Conservation (phyloP, 2,329 filamentous ascomycete species). For the Scedosporium aurantiacum region DNA sequence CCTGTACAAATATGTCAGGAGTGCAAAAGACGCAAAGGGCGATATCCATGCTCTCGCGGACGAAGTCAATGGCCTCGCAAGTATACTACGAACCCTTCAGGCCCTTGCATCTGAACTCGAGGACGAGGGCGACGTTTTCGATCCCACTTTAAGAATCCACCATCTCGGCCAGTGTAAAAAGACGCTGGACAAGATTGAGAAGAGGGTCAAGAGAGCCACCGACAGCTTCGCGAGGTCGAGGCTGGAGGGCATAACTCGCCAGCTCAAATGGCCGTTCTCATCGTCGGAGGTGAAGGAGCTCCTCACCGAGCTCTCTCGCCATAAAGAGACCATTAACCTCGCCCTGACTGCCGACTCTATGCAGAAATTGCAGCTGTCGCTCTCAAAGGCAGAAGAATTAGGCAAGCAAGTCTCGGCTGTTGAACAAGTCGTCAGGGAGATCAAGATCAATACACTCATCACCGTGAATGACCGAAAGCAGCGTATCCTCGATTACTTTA, state of each 20-base stretch:
- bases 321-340: background rate
- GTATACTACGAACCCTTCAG: background rate
- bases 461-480: background rate
- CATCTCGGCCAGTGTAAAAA: too few species aligned
- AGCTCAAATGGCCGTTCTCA: background rate
- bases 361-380: background rate
- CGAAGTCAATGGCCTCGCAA: background rate
- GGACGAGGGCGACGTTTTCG: background rate
- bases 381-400: background rate
- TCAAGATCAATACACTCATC: background rate
- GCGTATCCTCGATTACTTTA: background rate
- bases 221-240: background rate
- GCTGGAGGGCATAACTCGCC: background rate
- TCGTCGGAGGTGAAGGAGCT: background rate
- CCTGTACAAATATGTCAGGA: background rate
- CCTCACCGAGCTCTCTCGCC: background rate
- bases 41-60: background rate
- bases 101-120: background rate
- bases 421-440: background rate
- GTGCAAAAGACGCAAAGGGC: background rate
- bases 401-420: background rate
- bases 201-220: too few species aligned
- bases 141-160: background rate
- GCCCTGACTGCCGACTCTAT: background rate
- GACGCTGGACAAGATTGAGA: too few species aligned